phyloP scores from a whole-genome alignment of 306 rosid genomes.

The Trichosanthes cucumerina region DNA sequence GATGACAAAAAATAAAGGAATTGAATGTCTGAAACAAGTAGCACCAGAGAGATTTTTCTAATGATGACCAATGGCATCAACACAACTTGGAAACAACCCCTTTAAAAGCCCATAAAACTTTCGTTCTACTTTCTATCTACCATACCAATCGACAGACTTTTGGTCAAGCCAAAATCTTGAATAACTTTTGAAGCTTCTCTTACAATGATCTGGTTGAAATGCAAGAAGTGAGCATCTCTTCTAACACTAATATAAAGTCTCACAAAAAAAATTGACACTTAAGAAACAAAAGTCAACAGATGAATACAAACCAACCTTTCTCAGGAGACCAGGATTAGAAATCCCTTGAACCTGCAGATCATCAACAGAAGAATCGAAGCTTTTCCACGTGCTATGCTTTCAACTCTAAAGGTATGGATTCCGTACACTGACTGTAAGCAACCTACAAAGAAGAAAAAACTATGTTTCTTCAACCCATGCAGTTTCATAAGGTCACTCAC shows the following conservation, averaged over 20 bases:
- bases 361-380: constrained; percentile 83
- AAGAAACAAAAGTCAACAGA: neutral
- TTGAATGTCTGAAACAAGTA: neutral
- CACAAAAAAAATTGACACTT: neutral
- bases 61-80: neutral
- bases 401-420: constrained; percentile 74
- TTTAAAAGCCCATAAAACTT: neutral
- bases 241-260: neutral
- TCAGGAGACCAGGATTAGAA: constrained; percentile 56
- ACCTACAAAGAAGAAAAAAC: constrained; percentile 32
- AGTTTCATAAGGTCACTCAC: neutral
- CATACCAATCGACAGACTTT: neutral
- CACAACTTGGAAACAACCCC: neutral
- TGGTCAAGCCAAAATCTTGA: constrained; percentile 20
- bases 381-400: constrained; percentile 71
- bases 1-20: neutral
- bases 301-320: constrained; percentile 44
- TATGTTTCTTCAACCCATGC: neutral
- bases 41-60: neutral
- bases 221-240: constrained; percentile 8
- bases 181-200: constrained; percentile 57
- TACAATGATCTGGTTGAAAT: constrained; percentile 51
- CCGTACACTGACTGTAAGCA: constrained; percentile 79
- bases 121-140: neutral
- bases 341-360: constrained; percentile 83